Base-by-base conservation (phyloP, 1,284 basidiomycete species). In the Singerocomus rubriflavus region DNA sequence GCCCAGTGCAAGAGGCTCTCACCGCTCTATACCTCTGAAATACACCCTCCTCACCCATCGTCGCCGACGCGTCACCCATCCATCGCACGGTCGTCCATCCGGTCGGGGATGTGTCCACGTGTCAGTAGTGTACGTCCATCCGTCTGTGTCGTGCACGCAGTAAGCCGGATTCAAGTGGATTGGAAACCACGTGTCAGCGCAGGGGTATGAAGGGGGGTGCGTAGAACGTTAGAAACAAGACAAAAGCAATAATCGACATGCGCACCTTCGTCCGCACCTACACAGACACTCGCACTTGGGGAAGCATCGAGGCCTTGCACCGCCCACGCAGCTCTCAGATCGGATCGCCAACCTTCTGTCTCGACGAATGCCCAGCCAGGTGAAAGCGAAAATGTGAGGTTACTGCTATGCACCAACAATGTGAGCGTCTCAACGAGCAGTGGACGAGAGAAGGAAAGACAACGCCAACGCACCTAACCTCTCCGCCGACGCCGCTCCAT, bases 281-380 rank as follows among this genome's bases (percentile, higher is more conserved):
- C 25, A 5, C 7, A 44, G 5, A 65, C 56, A 13, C 52, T 62
- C 66, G 39, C 6, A 32, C 21, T 29, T 11, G 42, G 32, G 9
- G 32, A 3, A 1, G 30, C 27, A 14, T 9, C 16, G 10, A 16
- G 16, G 5, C 34, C 31, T 4, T 54, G 31, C 6, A 55, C 33
- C 1, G 73, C 72, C 86, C 86, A 88, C 8, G 29, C 45, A 1
- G 76, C 84, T 34, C 72, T 70, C 11, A 82, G 55, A 66, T 90
- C 87, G 14, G 80, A 74, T 50, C 83, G 72, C 88, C 88, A 90
- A 53, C 84, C 80, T 58, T 91, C 87, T 0, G 84, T 84, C 55
- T 81, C 76, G 6, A 90, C 79, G 4, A 45, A 46, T 5, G 21
- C 17, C 29, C 41, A 45, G 7, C 41, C 44, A 10, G 29, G 27